phyloP scores from a whole-genome alignment of 768 basidiomycete species.

The Favolaschia claudopus region DNA sequence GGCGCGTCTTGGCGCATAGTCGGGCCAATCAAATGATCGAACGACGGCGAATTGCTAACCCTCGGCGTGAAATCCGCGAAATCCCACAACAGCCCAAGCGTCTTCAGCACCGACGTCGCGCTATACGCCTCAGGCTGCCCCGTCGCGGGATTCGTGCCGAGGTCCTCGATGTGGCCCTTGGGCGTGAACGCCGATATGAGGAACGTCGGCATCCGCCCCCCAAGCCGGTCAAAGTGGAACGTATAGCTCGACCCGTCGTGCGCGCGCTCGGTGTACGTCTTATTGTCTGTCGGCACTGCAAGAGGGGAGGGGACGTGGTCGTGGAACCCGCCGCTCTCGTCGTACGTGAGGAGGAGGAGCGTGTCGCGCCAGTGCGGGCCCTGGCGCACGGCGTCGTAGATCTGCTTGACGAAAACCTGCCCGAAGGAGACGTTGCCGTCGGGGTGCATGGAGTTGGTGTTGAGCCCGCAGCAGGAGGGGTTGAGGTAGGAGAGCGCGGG shows the following conservation, averaged over 20 bases:
- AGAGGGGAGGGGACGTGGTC: slow-evolving; percentile 43
- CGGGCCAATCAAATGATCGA: slow-evolving; percentile 29
- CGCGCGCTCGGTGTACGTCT: slow-evolving; percentile 37
- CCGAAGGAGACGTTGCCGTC: slow-evolving; percentile 33
- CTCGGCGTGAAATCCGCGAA: slow-evolving; percentile 26
- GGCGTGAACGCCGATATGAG: slow-evolving; percentile 34
- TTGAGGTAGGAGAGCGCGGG: slow-evolving; percentile 39
- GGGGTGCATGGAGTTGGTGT: slow-evolving; percentile 36
- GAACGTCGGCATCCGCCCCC: slow-evolving; percentile 38
- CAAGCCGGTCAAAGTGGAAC: slow-evolving; percentile 38
- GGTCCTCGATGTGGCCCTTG: slow-evolving; percentile 31
- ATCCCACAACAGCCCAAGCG: slow-evolving; percentile 30
- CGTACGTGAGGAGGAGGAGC: slow-evolving; percentile 40
- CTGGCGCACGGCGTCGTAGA: slow-evolving; percentile 40
- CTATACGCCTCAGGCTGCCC: slow-evolving; percentile 26
- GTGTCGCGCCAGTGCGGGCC: slow-evolving; percentile 39
- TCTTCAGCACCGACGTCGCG: slow-evolving; percentile 29
- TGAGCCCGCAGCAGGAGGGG: slow-evolving; percentile 30
- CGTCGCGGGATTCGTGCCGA: slow-evolving; percentile 32
- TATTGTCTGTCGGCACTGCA: slow-evolving; percentile 33
- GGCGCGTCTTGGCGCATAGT: slow-evolving; percentile 17
- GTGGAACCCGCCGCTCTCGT: slow-evolving; percentile 41
- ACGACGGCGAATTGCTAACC: slow-evolving; percentile 26
- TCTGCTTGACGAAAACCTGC: slow-evolving; percentile 37
- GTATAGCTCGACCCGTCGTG: slow-evolving; percentile 30